phyloP scores from a whole-genome alignment of 1,139 yeast species.

The Blastobotrys raffinosifermentans region DNA sequence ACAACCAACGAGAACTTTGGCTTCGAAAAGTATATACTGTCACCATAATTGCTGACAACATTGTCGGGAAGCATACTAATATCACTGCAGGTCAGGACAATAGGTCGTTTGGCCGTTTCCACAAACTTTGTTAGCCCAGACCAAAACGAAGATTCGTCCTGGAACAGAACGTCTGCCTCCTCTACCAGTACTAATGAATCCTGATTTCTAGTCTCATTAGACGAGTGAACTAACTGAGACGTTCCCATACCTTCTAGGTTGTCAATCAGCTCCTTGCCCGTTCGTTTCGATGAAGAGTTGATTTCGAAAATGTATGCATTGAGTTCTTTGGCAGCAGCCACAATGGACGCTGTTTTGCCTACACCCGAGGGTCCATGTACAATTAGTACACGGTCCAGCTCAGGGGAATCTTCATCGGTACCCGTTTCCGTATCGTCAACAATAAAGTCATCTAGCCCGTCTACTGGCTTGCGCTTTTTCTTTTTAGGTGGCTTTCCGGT shows the following conservation, averaged over 20 bases:
- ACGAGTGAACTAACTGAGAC: conserved; percentile 64
- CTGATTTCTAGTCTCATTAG: conserved; percentile 33
- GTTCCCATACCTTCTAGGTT: conserved; percentile 76
- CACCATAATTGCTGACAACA: conserved; percentile 3
- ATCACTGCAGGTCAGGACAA: conserved; percentile 68
- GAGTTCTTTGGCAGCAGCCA: conserved; percentile 59
- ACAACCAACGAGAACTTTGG: conserved; percentile 22
- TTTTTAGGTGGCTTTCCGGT: conserved; percentile 15
- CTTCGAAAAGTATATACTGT: conserved; percentile 29
- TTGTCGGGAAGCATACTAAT: conserved; percentile 46
- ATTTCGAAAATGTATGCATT: conserved; percentile 78
- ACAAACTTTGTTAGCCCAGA: conserved; percentile 58
- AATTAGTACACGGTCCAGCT: conserved; percentile 38
- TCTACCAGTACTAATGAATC: conserved; percentile 73
- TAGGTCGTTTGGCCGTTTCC: conserved; percentile 67
- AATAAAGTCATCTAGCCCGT: conserved; percentile 34
- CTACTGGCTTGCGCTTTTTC: conserved; percentile 17
- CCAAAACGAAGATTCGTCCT: conserved; percentile 82
- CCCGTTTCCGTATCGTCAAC: conserved; percentile 34
- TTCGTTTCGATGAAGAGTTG: conserved; percentile 65
- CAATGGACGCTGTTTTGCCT: conserved; percentile 74
- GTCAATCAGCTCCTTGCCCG: conserved; percentile 62
- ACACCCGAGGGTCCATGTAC: conserved; percentile 67
- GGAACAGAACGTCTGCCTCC: conserved; percentile 79
- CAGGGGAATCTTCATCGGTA: conserved; percentile 27